Conservation (phyloP, 768 basidiomycete species). For the Termitomyces sp. region DNA sequence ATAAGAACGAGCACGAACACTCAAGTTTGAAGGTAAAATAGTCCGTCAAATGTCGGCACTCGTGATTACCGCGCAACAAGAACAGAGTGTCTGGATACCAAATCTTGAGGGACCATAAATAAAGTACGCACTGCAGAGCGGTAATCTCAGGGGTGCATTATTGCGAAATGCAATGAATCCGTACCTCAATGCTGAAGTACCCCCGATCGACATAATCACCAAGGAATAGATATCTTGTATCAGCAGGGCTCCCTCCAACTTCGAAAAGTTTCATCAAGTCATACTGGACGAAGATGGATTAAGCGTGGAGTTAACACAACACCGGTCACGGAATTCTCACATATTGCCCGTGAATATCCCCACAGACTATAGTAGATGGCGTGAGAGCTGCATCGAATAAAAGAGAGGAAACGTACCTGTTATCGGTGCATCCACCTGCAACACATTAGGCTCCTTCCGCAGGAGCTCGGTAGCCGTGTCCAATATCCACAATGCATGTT, state of each 20-base stretch:
- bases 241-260: constrained; percentile 91
- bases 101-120: constrained; percentile 97
- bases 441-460: constrained; percentile 79
- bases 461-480: constrained; percentile 82
- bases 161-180: constrained; percentile 9
- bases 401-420: constrained; percentile 57
- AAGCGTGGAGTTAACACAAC: not conserved
- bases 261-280: constrained; percentile 95
- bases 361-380: constrained; percentile 59
- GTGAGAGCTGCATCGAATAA: not conserved
- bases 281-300: constrained; percentile 43
- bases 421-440: constrained; percentile 95
- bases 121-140: constrained; percentile 80
- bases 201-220: constrained; percentile 94
- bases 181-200: constrained; percentile 88
- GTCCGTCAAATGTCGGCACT: constrained; percentile 97
- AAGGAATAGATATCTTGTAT: constrained; percentile 87
- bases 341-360: constrained; percentile 99
- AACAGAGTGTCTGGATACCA: constrained; percentile 98
- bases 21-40: constrained; percentile 99
- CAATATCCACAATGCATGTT: constrained; percentile 92
- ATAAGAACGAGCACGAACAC: constrained; percentile 51
- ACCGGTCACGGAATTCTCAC: constrained; percentile 40
- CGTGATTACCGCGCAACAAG: constrained; percentile 96
- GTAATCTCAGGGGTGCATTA: constrained; percentile 8